A percentile compares a stretch with the other conserved stretches of the same genome.
These are phyloP conservation scores for Pseudonitzschia pungens DNA, from an alignment of 108 stramenopile genomes.

Conservation along the genomic window DNA sequence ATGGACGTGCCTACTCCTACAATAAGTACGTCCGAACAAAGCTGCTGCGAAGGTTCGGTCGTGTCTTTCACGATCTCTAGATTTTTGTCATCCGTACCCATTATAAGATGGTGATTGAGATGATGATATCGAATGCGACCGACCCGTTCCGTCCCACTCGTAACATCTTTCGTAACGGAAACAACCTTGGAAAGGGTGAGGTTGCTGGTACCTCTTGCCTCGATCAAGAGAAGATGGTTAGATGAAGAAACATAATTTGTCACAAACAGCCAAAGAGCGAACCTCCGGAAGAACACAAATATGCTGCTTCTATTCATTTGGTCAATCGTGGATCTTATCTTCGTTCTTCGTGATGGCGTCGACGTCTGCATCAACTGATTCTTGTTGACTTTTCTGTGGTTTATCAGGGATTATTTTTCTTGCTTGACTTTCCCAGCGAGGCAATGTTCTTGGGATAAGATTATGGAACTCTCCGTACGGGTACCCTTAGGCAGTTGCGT, in stretches of 20 bases:
- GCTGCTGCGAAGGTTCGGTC: background rate
- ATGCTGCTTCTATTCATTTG: background rate
- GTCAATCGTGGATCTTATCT: background rate
- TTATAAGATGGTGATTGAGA: background rate
- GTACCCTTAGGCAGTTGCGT: too few relatives aligned
- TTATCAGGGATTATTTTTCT: too few relatives aligned
- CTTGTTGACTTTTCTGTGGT: background rate
- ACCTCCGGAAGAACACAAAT: background rate
- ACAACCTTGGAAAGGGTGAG: background rate
- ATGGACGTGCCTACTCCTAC: background rate
- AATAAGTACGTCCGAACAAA: background rate
- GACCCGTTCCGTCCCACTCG: background rate
- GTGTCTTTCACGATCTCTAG: background rate
- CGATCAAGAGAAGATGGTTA: background rate
- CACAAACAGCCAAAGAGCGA: background rate
- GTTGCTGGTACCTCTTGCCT: background rate
- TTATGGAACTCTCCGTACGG: too few relatives aligned
- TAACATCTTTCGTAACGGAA: background rate
- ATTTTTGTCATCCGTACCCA: background rate
- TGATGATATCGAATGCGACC: conserved; percentile 8
- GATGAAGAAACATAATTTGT: background rate
- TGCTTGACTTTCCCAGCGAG: too few relatives aligned
- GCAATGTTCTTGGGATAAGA: too few relatives aligned
- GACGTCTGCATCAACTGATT: background rate
- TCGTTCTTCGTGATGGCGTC: background rate